Evolutionary conservation across 2,329 filamentous ascomycete species (phyloP), one percentile per base, ranked within the genome.

Genomic region (Ophiocordyceps robertsii): DNA sequence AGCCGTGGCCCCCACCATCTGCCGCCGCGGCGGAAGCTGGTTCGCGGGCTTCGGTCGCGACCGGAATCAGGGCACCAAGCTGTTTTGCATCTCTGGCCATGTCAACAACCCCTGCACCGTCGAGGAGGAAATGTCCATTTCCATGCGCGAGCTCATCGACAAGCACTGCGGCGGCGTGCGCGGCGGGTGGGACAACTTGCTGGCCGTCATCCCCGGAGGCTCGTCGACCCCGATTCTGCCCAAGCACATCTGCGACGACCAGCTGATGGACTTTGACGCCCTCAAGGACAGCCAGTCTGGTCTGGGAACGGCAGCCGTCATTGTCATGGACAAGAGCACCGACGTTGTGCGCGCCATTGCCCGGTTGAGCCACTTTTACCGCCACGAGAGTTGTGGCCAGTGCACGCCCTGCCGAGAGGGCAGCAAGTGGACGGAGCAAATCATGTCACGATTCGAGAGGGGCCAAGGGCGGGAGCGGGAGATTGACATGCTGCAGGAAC

Each of bases 341-440:
- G 92, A 98, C 62, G 84, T 98, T 41, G 88, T 98, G 52, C 84
- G 90, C 51, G 86, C 87, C 59, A 96, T 98, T 60, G 82, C 85
- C 50, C 82, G 92, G 55, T 79, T 98, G 54, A 86, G 84, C 56
- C 86, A 90, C 64, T 98, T 98, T 73, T 98, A 98, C 74, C 84
- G 89, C 66, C 92, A 98, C 71, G 92, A 98, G 73, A 89, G 82
- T 52, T 98, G 92, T 65, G 92, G 92, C 46, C 92, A 98, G 70
- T 98, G 92, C 73, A 98, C 92, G 45, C 92, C 92, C n/a, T 98
- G 92, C 76, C 84, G 92, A 61, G 92, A 98, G 70, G 92, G 92
- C 51, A 93, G 84, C 72, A 95, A 94, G 72, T 98, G 92, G 92
- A 95, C 90, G 11, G 84, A 94, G 67, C 89, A 98, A 73, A 96